Percentiles rank a stretch among this genome's conserved stretches.
Evolutionary conservation across 768 basidiomycete species (phyloP).

Genomic region (Ramaria sp.): DNA sequence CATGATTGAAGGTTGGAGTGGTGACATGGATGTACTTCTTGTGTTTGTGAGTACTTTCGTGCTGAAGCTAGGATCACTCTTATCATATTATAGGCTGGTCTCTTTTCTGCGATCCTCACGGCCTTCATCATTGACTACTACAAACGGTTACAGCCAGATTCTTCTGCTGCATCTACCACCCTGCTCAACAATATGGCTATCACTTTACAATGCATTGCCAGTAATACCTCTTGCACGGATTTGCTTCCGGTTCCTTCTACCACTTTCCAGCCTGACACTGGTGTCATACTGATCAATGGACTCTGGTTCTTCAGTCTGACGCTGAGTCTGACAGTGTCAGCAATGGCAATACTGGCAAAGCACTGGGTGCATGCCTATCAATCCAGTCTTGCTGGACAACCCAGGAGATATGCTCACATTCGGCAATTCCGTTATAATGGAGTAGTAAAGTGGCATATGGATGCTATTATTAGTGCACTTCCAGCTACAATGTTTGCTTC

Average conservation of each 20-base stretch:
- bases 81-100: constrained; percentile 31
- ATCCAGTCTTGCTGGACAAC: constrained; percentile 7
- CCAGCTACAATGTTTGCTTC: constrained; percentile 16
- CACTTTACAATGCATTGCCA: background rate
- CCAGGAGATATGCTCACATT: constrained; percentile 9
- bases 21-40: no score
- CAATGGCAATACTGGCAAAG: constrained; percentile 19
- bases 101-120: constrained; percentile 29
- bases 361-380: constrained; percentile 19
- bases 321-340: constrained; percentile 15
- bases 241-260: background rate
- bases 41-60: no score
- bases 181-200: constrained; percentile 17
- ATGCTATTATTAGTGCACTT: constrained; percentile 12
- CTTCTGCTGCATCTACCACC: constrained; percentile 16
- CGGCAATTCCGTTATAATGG: constrained; percentile 15
- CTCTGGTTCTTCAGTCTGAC: constrained; percentile 19
- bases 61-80: no score
- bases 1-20: no score
- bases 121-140: constrained; percentile 29
- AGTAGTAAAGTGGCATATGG: constrained; percentile 15
- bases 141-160: constrained; percentile 22
- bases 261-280: constrained; percentile 19
- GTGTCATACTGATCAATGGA: constrained; percentile 34
- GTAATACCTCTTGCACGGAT: constrained; percentile 1